phyloP scores from a whole-genome alignment of 495 filamentous ascomycete genomes.

The Penicillium soppii region DNA sequence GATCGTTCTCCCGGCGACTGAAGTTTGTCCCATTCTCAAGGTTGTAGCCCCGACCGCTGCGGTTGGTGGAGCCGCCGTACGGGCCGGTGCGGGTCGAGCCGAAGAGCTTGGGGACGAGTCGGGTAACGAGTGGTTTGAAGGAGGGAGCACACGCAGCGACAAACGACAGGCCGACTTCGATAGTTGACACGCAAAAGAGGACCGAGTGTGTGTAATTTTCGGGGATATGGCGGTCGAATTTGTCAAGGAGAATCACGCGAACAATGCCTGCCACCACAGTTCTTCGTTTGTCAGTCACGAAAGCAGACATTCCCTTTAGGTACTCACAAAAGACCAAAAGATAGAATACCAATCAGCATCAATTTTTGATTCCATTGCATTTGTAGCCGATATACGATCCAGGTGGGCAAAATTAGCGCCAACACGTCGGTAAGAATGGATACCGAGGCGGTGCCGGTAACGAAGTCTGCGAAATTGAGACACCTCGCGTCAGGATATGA shows the following conservation, averaged over 20 bases:
- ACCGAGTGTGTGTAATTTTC: conserved; percentile 30
- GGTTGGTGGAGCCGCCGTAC: conserved; percentile 7
- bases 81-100: conserved; percentile 7
- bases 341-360: conserved; percentile 38
- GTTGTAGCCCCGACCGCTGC: conserved; percentile 9
- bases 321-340: conserved; percentile 33
- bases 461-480: conserved; percentile 19
- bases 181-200: conserved; percentile 46
- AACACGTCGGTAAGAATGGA: conserved; percentile 43
- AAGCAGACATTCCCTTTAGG: background rate
- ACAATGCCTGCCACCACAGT: conserved; percentile 41
- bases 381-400: conserved; percentile 45
- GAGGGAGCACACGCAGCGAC: conserved; percentile 42
- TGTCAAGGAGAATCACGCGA: conserved; percentile 14
- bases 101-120: conserved; percentile 13
- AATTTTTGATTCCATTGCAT: conserved; percentile 38
- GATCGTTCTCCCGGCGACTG: background rate
- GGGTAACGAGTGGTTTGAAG: conserved; percentile 14
- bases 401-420: conserved; percentile 39
- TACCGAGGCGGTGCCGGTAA: conserved; percentile 31
- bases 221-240: conserved; percentile 12
- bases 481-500: conserved; percentile 14
- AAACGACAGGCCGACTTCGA: conserved; percentile 50
- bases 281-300: conserved; percentile 18
- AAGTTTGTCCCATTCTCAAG: conserved; percentile 5